phyloP scores from a whole-genome alignment of 352 stramenopile genomes.

The Phytopythium cucurbitacearum region DNA sequence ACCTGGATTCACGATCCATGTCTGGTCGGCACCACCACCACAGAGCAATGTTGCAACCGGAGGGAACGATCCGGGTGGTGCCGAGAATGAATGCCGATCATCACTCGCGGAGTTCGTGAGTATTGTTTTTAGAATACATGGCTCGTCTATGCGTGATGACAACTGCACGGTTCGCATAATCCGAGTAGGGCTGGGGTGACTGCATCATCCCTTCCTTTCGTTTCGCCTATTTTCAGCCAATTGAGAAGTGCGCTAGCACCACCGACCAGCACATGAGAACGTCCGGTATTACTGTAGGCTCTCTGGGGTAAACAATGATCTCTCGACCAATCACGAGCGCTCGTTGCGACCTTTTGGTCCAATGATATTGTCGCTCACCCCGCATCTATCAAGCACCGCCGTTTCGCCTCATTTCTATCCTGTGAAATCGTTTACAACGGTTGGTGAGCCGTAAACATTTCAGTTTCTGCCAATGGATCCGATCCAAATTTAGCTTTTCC shows the following conservation, averaged over 20 bases:
- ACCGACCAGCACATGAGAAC: too few relatives aligned
- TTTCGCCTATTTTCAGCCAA: too few relatives aligned
- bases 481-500: not conserved
- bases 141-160: not conserved
- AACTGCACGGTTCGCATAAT: constrained; percentile 29
- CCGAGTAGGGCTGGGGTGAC: constrained; percentile 34
- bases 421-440: not conserved
- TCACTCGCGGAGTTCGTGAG: not conserved
- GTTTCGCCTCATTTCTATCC: too few relatives aligned
- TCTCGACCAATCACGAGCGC: not conserved
- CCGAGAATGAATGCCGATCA: not conserved
- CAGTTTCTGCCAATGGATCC: not conserved
- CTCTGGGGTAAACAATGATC: not conserved
- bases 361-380: not conserved
- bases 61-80: not conserved
- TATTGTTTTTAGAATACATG: constrained; percentile 9
- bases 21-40: too few relatives aligned
- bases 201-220: not conserved
- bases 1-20: too few relatives aligned
- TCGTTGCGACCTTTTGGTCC: not conserved
- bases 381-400: not conserved
- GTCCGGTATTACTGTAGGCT: not conserved
- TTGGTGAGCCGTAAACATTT: constrained; percentile 1
- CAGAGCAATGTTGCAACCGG: too few relatives aligned
- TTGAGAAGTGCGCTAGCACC: too few relatives aligned